Conservation (phyloP, 2,329 filamentous ascomycete species). For the Juglanconis sp. region DNA sequence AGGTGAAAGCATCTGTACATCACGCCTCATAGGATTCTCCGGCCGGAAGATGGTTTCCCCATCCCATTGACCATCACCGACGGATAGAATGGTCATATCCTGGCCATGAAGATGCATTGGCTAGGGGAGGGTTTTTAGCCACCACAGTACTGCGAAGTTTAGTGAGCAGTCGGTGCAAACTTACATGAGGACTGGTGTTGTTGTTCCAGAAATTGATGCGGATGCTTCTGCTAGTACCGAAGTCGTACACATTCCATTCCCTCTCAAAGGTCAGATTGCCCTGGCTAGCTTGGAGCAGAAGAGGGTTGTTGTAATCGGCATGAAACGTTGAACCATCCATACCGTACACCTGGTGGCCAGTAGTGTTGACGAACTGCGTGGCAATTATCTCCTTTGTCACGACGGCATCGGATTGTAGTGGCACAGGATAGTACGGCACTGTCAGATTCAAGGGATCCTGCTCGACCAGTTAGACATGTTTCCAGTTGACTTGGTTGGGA, state of each 20-base stretch:
- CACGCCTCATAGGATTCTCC: background rate
- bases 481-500: no score
- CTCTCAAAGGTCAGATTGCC: background rate
- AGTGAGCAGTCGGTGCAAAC: no score
- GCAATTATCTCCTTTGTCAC: no score
- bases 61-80: slow-evolving; percentile 1
- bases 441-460: no score
- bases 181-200: no score
- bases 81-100: background rate
- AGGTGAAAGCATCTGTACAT: background rate
- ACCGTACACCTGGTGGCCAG: background rate
- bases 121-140: slow-evolving; percentile 1
- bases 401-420: no score
- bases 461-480: no score
- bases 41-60: background rate
- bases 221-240: background rate
- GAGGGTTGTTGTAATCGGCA: background rate
- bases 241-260: background rate
- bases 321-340: background rate
- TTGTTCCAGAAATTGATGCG: background rate
- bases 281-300: background rate
- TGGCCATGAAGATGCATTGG: slow-evolving; percentile 7
- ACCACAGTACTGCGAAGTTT: no score
- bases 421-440: no score
- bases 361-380: background rate